phyloP scores from a whole-genome alignment of 257 asterid genomes.

The Capsicum chinense region DNA sequence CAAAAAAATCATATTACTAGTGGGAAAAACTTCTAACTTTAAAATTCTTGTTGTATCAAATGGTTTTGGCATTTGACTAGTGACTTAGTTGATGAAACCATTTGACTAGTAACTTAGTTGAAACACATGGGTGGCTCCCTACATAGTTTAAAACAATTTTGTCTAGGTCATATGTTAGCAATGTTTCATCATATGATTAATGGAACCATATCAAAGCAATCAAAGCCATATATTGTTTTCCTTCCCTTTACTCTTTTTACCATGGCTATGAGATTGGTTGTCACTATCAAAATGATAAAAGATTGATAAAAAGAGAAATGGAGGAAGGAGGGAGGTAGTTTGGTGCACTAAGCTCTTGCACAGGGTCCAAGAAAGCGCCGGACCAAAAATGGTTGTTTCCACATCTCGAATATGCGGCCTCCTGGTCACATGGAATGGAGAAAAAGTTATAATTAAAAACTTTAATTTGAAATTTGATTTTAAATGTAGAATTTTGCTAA shows the following conservation, averaged over 20 bases:
- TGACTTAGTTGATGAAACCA: background rate
- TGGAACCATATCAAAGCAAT: conserved; percentile 26
- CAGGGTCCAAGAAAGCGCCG: too few relatives aligned
- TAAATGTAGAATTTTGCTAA: too few relatives aligned
- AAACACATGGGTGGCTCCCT: conserved; percentile 34
- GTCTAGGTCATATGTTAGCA: conserved; percentile 29
- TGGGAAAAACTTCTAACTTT: background rate
- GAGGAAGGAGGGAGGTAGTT: background rate
- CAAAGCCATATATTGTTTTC: background rate
- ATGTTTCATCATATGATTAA: conserved; percentile 12
- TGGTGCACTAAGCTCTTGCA: too few relatives aligned
- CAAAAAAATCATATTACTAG: background rate
- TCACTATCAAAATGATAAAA: conserved; percentile 5
- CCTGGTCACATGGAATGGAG: too few relatives aligned
- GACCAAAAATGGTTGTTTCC: too few relatives aligned
- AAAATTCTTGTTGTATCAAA: background rate
- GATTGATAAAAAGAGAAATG: background rate
- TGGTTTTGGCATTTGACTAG: background rate
- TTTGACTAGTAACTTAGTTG: background rate
- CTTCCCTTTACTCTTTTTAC: background rate
- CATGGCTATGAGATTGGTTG: conserved; percentile 15
- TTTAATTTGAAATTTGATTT: too few relatives aligned
- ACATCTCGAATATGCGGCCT: too few relatives aligned
- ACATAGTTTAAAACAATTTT: background rate
- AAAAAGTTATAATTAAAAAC: too few relatives aligned